phyloP scores from a whole-genome alignment of 2,329 filamentous ascomycete species.

The Colletotrichum coccodes region DNA sequence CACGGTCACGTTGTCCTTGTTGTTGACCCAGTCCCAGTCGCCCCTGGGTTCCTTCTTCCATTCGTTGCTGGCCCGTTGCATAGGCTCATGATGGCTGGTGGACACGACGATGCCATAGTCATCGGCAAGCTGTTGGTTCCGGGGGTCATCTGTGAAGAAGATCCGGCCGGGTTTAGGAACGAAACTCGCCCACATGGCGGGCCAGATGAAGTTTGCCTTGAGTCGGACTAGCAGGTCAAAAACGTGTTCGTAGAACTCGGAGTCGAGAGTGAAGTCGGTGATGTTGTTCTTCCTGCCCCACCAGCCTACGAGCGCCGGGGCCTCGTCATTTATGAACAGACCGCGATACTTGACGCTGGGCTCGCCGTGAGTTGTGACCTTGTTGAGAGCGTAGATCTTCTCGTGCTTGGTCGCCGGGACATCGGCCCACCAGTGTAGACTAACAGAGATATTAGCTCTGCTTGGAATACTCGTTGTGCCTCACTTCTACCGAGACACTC shows the following conservation, averaged over 20 bases:
- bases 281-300: slow-evolving; percentile 14
- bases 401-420: slow-evolving; percentile 57
- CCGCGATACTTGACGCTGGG: slow-evolving; percentile 69
- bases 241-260: slow-evolving; percentile 71
- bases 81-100: slow-evolving; percentile 76
- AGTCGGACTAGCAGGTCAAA: slow-evolving; percentile 75
- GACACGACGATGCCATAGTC: slow-evolving; percentile 77
- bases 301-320: slow-evolving; percentile 38
- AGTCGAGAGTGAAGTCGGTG: slow-evolving; percentile 40
- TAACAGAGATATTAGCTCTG: slow-evolving; percentile 18
- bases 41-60: slow-evolving; percentile 61
- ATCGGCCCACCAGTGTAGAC: slow-evolving; percentile 71
- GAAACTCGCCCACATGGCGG: slow-evolving; percentile 49
- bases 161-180: slow-evolving; percentile 68
- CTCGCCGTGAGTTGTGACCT: slow-evolving; percentile 50
- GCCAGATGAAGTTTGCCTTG: slow-evolving; percentile 78
- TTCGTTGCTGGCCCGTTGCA: slow-evolving; percentile 66
- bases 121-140: slow-evolving; percentile 73
- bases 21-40: slow-evolving; percentile 73
- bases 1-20: slow-evolving; percentile 70
- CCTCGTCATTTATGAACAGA: slow-evolving; percentile 69
- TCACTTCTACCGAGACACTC: too few species aligned
- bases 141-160: slow-evolving; percentile 74
- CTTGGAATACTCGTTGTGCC: too few species aligned
- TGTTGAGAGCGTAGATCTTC: slow-evolving; percentile 57